Base-by-base conservation (phyloP, 352 stramenopile species). In the Pythium diclinum region DNA sequence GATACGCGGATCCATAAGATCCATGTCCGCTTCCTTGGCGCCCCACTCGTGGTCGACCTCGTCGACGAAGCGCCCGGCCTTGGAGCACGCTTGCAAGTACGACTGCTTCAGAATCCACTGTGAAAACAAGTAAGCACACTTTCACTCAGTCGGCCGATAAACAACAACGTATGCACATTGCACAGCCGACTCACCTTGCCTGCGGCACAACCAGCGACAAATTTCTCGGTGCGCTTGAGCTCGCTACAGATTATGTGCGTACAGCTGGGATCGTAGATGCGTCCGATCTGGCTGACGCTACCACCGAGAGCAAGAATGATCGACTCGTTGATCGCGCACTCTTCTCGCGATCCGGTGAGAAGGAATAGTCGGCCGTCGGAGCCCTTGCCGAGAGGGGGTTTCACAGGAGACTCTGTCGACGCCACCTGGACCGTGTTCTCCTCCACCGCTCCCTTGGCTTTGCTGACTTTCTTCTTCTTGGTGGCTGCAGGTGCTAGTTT, bases 161-260 rank as follows among this genome's bases (percentile, higher is more conserved):
- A 61, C 0, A 30, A 23, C 63, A 68, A 61, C 32, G 58, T 6
- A 1, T 34, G 10, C 59, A 61, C 6, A 40, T 5, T 52, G n/a
- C 16, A 48, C 25, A 28, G 25, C 25, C 25, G 25, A 8, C 73
- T 19, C 59, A 95, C 86, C 81, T 95, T 95, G 46, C 87, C 87
- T 59, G 81, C 73, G 6, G 85, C 84, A 57, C 86, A 94, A 21
- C 83, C 87, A 30, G 83, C 81, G 19, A 95, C 77, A 59, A 95
- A 92, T 65, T 95, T 95, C 63, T 95, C 87, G 4, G 87, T 95
- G 3, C 87, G 81, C 72, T 92, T 92, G 28, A 95, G 76, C 59
- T 94, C 84, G 36, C 79, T 92, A 68, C 83, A 94, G 61, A 95
- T 92, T 67, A 95, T 89, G 68, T 95, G 84, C 3, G 87, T 94